phyloP scores from a whole-genome alignment of 2,329 filamentous ascomycete species.

The Dendrostoma leiphaemia region DNA sequence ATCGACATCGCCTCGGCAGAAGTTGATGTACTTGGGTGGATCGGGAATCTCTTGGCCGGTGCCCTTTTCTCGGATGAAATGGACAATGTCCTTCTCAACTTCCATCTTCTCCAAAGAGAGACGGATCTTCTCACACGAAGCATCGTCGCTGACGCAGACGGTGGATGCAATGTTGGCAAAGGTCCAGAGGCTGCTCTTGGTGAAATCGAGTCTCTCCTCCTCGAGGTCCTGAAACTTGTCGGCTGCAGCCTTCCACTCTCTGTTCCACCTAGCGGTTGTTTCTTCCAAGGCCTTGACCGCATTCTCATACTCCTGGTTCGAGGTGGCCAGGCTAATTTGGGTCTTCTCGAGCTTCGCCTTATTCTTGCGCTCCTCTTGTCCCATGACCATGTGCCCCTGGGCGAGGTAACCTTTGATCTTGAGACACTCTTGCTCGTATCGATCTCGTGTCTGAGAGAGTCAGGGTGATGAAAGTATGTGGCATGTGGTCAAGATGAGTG shows the following conservation, averaged over 20 bases:
- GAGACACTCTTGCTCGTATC: slow-evolving; percentile 95
- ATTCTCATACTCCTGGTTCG: slow-evolving; percentile 89
- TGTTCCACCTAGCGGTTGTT: slow-evolving; percentile 92
- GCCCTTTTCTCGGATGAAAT: slow-evolving; percentile 83
- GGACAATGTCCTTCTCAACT: slow-evolving; percentile 89
- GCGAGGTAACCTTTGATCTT: slow-evolving; percentile 98
- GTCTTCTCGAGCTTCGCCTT: slow-evolving; percentile 99
- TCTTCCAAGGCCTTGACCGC: slow-evolving; percentile 93
- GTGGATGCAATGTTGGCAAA: slow-evolving; percentile 98
- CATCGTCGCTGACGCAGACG: slow-evolving; percentile 95
- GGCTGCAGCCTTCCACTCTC: slow-evolving; percentile 96
- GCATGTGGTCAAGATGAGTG: too few species aligned
- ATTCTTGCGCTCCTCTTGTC: slow-evolving; percentile 97
- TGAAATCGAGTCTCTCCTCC: slow-evolving; percentile 94
- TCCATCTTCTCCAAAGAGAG: slow-evolving; percentile 92
- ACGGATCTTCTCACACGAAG: slow-evolving; percentile 93
- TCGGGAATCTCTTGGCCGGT: slow-evolving; percentile 98
- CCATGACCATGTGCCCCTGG: slow-evolving; percentile 99
- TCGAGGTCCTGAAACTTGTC: slow-evolving; percentile 99
- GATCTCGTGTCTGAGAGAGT: slow-evolving; percentile 71
- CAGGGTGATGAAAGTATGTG: neutral
- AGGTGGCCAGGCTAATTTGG: slow-evolving; percentile 87
- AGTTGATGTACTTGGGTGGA: slow-evolving; percentile 97
- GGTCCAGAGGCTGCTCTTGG: slow-evolving; percentile 95
- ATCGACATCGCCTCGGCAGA: slow-evolving; percentile 87